Conservation (phyloP, 202 grass and related monocot species). For the Sporobolus alterniflorus region DNA sequence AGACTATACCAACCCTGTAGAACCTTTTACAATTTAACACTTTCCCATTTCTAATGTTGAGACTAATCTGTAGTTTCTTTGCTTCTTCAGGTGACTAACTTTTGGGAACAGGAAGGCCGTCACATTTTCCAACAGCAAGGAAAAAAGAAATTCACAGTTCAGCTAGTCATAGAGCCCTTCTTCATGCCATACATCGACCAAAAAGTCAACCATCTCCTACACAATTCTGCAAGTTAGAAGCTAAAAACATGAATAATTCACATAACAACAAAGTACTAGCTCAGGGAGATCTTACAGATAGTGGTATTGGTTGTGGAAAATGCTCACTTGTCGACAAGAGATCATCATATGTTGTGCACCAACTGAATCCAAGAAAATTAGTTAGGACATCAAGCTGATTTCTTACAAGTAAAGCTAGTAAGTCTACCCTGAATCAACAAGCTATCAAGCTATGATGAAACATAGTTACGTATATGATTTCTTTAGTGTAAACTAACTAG, state of each 20-base stretch:
- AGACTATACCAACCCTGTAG: constrained; percentile 21
- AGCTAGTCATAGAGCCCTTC: constrained; percentile 82
- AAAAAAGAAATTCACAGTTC: not conserved
- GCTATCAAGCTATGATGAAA: not conserved
- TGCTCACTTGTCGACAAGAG: constrained; percentile 65
- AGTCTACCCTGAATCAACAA: constrained; percentile 1
- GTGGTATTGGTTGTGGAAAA: constrained; percentile 76
- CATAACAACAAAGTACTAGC: not conserved
- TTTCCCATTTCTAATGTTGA: not conserved
- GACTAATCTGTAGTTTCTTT: constrained; percentile 20
- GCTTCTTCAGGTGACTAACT: not conserved
- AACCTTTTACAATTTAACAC: constrained; percentile 9
- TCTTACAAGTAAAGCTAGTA: not conserved
- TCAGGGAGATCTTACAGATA: constrained; percentile 68
- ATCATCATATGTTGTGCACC: constrained; percentile 91
- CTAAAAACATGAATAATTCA: constrained; percentile 4
- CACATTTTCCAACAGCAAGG: constrained; percentile 7
- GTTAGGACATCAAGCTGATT: not conserved
- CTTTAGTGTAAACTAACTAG: not conserved
- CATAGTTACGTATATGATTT: not conserved
- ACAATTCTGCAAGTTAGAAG: constrained; percentile 18
- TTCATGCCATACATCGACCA: constrained; percentile 92
- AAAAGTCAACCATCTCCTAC: constrained; percentile 98
- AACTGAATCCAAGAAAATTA: constrained; percentile 41
- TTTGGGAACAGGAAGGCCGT: not conserved